A percentile compares a stretch with the other conserved stretches of the same genome.
These are phyloP conservation scores for Penicillium thymicola DNA, from an alignment of 2,329 filamentous ascomycete species.

Conservation along the genomic window DNA sequence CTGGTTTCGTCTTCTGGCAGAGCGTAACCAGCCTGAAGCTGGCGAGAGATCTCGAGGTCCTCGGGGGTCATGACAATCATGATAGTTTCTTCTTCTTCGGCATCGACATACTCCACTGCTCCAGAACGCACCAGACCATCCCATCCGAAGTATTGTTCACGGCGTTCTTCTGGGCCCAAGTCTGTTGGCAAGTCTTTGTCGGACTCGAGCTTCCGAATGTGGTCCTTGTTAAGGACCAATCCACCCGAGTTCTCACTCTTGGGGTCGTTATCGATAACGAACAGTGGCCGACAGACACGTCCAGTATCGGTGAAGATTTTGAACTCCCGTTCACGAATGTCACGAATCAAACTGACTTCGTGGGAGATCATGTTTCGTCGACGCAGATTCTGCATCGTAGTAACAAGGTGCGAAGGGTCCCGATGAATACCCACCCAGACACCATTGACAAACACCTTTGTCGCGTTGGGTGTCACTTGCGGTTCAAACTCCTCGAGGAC, in stretches of 20 bases:
- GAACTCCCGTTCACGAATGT: conserved; percentile 96
- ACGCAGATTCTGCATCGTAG: conserved; percentile 71
- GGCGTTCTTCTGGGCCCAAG: conserved; percentile 56
- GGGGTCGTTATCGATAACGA: conserved; percentile 83
- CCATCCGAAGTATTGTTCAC: conserved; percentile 73
- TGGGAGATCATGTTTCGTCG: conserved; percentile 80
- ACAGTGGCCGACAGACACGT: conserved; percentile 88
- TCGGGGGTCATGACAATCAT: conserved; percentile 99
- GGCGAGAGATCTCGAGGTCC: conserved; percentile 75
- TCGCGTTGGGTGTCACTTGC: conserved; percentile 79
- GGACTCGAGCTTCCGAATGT: conserved; percentile 71
- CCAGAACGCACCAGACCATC: conserved; percentile 77
- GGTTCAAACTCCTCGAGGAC: conserved; percentile 93
- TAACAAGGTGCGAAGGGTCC: conserved; percentile 80
- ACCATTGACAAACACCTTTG: conserved; percentile 97
- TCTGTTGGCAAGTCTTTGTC: conserved; percentile 65
- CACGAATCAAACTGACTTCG: conserved; percentile 90
- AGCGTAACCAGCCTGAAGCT: conserved; percentile 64
- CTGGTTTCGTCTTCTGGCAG: conserved; percentile 60
- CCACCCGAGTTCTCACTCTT: conserved; percentile 72
- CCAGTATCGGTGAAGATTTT: conserved; percentile 98
- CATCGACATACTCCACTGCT: conserved; percentile 93
- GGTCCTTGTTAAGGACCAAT: conserved; percentile 79
- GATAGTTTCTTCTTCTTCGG: conserved; percentile 95
- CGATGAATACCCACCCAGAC: conserved; percentile 96